These are phyloP conservation scores for Halenospora varia DNA, from an alignment of 495 filamentous ascomycete species.

Conservation along the genomic window DNA sequence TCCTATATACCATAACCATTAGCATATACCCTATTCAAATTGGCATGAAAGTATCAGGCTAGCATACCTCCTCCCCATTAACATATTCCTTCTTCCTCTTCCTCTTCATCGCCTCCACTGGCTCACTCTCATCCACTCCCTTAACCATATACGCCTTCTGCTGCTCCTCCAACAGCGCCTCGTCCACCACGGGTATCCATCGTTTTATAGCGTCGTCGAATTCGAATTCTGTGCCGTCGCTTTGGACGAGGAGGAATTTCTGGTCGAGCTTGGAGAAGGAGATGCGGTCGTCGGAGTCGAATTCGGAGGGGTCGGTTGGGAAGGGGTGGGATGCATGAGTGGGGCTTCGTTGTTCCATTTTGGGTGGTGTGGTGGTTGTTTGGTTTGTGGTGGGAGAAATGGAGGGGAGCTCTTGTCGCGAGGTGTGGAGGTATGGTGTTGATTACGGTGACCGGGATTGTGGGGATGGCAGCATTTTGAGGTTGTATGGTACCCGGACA, in stretches of 20 bases:
- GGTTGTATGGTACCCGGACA: too few relatives aligned
- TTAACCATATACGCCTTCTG: constrained; percentile 67
- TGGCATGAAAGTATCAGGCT: too few relatives aligned
- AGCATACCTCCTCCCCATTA: constrained; percentile 57
- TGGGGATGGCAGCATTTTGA: too few relatives aligned
- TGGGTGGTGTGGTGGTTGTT: not conserved
- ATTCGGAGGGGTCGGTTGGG: constrained; percentile 68
- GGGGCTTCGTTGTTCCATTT: constrained; percentile 21
- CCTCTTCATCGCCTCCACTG: constrained; percentile 48
- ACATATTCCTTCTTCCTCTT: constrained; percentile 72
- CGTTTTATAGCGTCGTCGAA: constrained; percentile 67
- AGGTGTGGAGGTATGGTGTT: too few relatives aligned
- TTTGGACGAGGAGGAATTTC: constrained; percentile 80
- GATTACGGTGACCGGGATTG: too few relatives aligned
- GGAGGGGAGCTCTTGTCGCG: too few relatives aligned
- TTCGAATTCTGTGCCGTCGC: constrained; percentile 81
- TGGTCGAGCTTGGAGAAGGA: constrained; percentile 77
- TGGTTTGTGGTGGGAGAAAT: too few relatives aligned
- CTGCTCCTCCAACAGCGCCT: constrained; percentile 74
- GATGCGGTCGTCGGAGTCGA: constrained; percentile 78
- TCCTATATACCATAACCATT: too few relatives aligned
- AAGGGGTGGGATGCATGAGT: constrained; percentile 37
- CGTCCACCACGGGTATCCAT: constrained; percentile 81
- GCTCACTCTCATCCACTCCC: constrained; percentile 62
- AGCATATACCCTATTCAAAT: too few relatives aligned